phyloP scores from a whole-genome alignment of 352 stramenopile genomes.

The Pythium scleroteichum region DNA sequence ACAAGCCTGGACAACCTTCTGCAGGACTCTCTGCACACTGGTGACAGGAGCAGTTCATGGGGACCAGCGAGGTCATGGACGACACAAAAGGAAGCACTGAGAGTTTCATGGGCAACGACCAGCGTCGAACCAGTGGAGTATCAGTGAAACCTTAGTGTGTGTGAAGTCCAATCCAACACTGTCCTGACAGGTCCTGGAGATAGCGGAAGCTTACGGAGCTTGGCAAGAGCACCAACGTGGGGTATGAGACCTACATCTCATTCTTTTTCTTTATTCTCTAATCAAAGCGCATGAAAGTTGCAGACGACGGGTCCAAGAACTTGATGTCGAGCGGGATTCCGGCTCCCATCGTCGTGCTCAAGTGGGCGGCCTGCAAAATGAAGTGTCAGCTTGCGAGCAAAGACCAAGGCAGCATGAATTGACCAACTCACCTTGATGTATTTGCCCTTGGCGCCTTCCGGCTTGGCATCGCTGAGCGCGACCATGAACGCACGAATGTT shows the following conservation, averaged over 20 bases:
- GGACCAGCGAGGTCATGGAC: too few species aligned
- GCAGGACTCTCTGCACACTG: too few species aligned
- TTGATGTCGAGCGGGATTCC: constrained; percentile 81
- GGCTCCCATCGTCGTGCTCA: constrained; percentile 87
- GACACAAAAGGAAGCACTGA: too few species aligned
- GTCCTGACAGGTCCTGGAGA: too few species aligned
- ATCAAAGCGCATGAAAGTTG: constrained; percentile 87
- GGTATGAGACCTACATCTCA: constrained; percentile 2
- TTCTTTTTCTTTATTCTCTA: constrained; percentile 37
- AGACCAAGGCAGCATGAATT: neutral
- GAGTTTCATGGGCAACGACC: too few species aligned
- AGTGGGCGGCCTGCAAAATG: constrained; percentile 46
- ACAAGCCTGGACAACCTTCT: too few species aligned
- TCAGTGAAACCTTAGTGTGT: too few species aligned
- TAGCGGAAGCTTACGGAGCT: too few species aligned
- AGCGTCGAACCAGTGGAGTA: too few species aligned
- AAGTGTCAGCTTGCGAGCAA: neutral
- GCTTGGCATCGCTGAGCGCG: constrained; percentile 88
- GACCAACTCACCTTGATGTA: constrained; percentile 81
- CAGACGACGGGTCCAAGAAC: constrained; percentile 80
- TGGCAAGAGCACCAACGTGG: too few species aligned
- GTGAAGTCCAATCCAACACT: too few species aligned
- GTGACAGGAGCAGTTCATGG: too few species aligned
- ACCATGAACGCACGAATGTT: constrained; percentile 94
- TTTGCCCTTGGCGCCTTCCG: constrained; percentile 92